Conservation (phyloP, 331 rosid genomes). For the Rhamnella rubrinervis region DNA sequence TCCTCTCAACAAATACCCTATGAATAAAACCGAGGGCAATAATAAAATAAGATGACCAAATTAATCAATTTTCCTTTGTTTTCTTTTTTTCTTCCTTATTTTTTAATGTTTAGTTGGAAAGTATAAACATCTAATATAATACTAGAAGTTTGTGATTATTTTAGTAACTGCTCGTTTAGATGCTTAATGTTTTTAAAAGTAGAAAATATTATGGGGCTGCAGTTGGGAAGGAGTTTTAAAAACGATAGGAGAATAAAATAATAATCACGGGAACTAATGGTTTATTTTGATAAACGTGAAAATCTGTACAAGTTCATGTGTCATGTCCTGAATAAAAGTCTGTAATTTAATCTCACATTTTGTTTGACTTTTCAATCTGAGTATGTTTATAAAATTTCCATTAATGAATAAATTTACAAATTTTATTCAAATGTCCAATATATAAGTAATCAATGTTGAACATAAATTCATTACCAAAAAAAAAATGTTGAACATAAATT, state of each 20-base stretch:
- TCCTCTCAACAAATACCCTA: conserved; percentile 19
- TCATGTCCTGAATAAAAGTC: too few relatives aligned
- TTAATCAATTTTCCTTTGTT: neutral
- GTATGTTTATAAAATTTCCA: too few relatives aligned
- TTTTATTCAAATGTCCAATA: too few relatives aligned
- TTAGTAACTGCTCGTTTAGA: neutral
- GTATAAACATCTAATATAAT: conserved; percentile 1
- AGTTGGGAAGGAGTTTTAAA: conserved; percentile 20
- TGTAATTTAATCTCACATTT: too few relatives aligned
- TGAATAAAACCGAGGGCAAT: conserved; percentile 30
- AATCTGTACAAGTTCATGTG: too few relatives aligned
- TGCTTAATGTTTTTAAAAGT: neutral
- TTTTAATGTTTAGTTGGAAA: neutral
- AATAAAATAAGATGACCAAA: neutral
- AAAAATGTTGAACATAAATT: too few relatives aligned
- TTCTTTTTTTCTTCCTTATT: neutral
- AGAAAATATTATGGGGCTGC: conserved; percentile 22
- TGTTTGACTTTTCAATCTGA: too few relatives aligned
- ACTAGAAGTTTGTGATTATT: conserved; percentile 13
- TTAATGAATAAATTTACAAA: too few relatives aligned
- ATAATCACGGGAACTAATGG: too few relatives aligned
- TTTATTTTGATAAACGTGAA: too few relatives aligned
- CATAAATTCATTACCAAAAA: too few relatives aligned
- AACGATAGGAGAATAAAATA: neutral
- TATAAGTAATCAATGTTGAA: too few relatives aligned